Evolutionary conservation across 2,329 filamentous ascomycete species (phyloP).

Genomic region (Aspergillus pseudonomiae): DNA sequence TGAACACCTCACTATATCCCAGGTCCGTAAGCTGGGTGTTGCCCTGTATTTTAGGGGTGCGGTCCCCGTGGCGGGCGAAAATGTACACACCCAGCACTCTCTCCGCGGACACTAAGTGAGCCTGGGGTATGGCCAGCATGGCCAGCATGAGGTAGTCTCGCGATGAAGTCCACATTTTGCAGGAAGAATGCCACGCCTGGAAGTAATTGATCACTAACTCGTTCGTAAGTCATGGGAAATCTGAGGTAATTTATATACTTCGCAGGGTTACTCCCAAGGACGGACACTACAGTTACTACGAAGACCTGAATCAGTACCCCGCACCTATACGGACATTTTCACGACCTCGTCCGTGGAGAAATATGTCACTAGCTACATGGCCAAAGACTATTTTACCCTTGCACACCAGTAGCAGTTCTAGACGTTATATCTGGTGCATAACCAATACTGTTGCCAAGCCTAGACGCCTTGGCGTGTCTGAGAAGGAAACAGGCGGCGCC

Average conservation of each 20-base stretch:
- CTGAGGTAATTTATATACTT: not conserved
- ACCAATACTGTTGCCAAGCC: not conserved
- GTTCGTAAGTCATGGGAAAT: not conserved
- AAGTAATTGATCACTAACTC: not conserved
- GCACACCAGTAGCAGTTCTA: not conserved
- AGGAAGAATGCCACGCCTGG: not conserved
- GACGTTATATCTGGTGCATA: not conserved
- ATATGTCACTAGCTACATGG: not conserved
- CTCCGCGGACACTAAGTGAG: not conserved
- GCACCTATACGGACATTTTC: not conserved
- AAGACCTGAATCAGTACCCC: not conserved
- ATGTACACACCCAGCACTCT: not conserved
- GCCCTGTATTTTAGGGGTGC: not conserved
- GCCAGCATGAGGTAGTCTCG: not conserved
- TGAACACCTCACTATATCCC: not conserved
- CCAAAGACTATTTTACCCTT: not conserved
- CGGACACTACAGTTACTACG: not conserved
- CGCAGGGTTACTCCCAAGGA: not conserved
- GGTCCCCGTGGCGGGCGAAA: not conserved
- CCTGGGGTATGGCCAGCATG: not conserved
- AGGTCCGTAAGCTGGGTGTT: not conserved
- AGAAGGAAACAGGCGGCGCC: not conserved
- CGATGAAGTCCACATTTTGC: not conserved
- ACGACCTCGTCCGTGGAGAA: not conserved
- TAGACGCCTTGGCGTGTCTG: not conserved